phyloP scores from a whole-genome alignment of 768 basidiomycete species.

The Suillus sp. region DNA sequence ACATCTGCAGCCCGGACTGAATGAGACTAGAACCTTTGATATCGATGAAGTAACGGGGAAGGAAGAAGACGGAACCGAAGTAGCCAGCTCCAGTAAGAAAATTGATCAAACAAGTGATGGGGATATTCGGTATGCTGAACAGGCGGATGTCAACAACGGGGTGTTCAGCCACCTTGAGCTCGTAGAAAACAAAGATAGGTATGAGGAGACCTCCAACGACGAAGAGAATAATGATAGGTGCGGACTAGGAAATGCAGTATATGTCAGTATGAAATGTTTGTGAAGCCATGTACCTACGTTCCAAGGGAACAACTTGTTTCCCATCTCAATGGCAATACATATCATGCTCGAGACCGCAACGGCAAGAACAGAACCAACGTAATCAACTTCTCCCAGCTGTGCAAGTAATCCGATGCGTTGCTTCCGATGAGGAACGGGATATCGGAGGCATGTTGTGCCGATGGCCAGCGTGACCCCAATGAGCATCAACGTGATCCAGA shows the following conservation, averaged over 20 bases:
- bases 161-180: slow-evolving; percentile 34
- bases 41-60: slow-evolving; percentile 43
- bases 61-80: slow-evolving; percentile 40
- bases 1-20: slow-evolving; percentile 37
- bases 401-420: slow-evolving; percentile 36
- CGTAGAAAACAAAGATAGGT: slow-evolving; percentile 37
- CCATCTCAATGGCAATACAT: slow-evolving; percentile 41
- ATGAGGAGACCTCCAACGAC: slow-evolving; percentile 33
- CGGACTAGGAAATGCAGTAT: slow-evolving; percentile 24
- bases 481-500: slow-evolving; percentile 43
- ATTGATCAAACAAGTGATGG: slow-evolving; percentile 38
- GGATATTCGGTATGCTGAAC: slow-evolving; percentile 38
- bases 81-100: slow-evolving; percentile 41
- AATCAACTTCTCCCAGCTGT: slow-evolving; percentile 37
- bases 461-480: slow-evolving; percentile 33
- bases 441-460: slow-evolving; percentile 30
- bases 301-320: slow-evolving; percentile 40
- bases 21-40: slow-evolving; percentile 36
- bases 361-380: slow-evolving; percentile 32
- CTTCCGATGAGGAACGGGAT: slow-evolving; percentile 36
- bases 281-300: slow-evolving; percentile 24
- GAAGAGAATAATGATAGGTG: slow-evolving; percentile 32
- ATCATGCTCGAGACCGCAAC: slow-evolving; percentile 38
- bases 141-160: slow-evolving; percentile 38
- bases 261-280: background rate